A percentile compares a stretch with the other conserved stretches of the same genome.
These are phyloP conservation scores for Botrytis fabae DNA, from an alignment of 2,329 filamentous ascomycete species.

Conservation along the genomic window DNA sequence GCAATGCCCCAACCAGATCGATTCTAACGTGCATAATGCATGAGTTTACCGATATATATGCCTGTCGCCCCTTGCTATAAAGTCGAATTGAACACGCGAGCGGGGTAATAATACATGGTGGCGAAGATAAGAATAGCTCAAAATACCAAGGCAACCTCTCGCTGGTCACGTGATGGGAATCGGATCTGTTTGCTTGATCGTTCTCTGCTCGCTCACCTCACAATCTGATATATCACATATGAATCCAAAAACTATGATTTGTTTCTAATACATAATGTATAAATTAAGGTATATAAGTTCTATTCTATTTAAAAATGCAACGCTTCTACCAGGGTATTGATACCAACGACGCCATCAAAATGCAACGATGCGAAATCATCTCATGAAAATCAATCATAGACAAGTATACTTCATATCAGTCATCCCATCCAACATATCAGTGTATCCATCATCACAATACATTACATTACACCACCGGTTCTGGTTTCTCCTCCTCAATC, in stretches of 20 bases:
- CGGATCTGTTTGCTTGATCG: neutral
- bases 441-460: slow-evolving; percentile 1
- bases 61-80: neutral
- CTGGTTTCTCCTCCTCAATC: neutral
- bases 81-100: no score
- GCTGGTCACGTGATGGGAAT: neutral
- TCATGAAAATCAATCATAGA: neutral
- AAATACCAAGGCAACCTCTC: neutral
- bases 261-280: neutral
- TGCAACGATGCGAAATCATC: neutral
- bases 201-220: neutral
- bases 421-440: slow-evolving; percentile 2
- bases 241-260: neutral
- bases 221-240: neutral
- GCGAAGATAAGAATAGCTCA: neutral
- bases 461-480: slow-evolving; percentile 11
- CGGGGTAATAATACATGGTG: neutral
- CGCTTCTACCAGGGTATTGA: slow-evolving; percentile 15
- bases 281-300: slow-evolving; percentile 9
- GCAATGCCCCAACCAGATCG: neutral
- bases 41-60: neutral
- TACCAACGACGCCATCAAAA: slow-evolving; percentile 13
- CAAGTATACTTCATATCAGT: slow-evolving; percentile 9
- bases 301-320: slow-evolving; percentile 13
- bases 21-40: neutral